These are phyloP conservation scores for Angophora floribunda DNA, from an alignment of 345 rosid genomes.

Conservation along the genomic window DNA sequence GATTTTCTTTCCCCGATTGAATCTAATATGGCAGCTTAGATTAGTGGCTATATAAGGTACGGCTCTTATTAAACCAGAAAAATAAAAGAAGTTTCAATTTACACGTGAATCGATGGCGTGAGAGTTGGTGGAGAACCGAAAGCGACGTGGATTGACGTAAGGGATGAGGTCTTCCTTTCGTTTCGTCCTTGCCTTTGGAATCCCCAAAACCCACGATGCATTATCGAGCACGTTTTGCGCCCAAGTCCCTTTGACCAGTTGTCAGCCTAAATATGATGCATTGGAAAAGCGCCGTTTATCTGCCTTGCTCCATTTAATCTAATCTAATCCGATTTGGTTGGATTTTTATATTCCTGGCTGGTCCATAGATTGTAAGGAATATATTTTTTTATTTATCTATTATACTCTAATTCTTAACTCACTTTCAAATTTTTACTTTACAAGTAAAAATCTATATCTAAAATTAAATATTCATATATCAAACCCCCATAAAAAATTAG, in stretches of 20 bases:
- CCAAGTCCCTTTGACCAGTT: not conserved
- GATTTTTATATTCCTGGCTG: not conserved
- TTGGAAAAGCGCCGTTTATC: not conserved
- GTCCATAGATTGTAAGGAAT: not conserved
- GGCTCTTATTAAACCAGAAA: not conserved
- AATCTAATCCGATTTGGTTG: not conserved
- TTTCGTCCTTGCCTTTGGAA: not conserved
- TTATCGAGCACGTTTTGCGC: not conserved
- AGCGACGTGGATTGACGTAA: not conserved
- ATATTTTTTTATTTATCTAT: not conserved
- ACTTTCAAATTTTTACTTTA: no score
- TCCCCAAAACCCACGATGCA: not conserved
- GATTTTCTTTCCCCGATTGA: no score
- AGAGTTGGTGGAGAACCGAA: not conserved
- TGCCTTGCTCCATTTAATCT: not conserved
- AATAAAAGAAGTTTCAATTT: not conserved
- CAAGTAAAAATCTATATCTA: no score
- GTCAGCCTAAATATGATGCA: not conserved
- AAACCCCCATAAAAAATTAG: no score
- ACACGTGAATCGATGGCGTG: not conserved
- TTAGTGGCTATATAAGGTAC: no score
- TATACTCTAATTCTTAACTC: no score
- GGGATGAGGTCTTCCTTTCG: not conserved
- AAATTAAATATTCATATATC: no score
- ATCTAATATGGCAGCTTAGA: no score